These are phyloP conservation scores for Craterostigma plantagineum DNA, from an alignment of 257 asterid genomes.

Conservation along the genomic window DNA sequence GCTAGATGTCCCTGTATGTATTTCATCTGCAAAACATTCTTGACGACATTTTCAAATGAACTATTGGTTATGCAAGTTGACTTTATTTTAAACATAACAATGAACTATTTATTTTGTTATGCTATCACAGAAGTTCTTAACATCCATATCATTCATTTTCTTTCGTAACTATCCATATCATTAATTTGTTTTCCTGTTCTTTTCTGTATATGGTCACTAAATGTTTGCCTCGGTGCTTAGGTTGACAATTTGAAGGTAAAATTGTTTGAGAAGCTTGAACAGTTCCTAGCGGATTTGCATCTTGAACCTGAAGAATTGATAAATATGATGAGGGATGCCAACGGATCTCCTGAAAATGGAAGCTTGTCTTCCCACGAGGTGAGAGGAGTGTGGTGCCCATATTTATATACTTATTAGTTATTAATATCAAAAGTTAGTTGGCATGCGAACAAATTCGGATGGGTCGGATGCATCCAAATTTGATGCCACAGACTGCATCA, in stretches of 20 bases:
- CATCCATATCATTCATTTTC: too few species aligned
- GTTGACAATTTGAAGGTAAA: conserved; percentile 82
- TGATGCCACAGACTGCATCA: too few species aligned
- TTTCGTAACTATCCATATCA: too few species aligned
- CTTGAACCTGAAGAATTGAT: conserved; percentile 46
- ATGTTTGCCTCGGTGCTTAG: conserved; percentile 23
- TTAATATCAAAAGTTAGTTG: too few species aligned
- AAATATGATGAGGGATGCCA: conserved; percentile 19
- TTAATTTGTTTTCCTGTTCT: too few species aligned
- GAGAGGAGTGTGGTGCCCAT: conserved; percentile 7
- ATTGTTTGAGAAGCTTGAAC: conserved; percentile 83
- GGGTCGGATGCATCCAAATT: too few species aligned
- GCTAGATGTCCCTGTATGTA: conserved; percentile 82
- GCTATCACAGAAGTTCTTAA: too few species aligned
- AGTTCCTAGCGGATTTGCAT: conserved; percentile 73
- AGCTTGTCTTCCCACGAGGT: conserved; percentile 49
- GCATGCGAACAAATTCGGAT: too few species aligned
- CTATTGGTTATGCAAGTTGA: not conserved
- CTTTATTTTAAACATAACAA: too few species aligned
- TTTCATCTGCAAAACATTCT: not conserved
- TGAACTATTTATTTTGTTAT: too few species aligned
- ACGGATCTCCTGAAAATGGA: conserved; percentile 27
- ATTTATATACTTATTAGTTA: too few species aligned
- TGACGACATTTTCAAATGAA: too few species aligned
- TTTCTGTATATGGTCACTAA: conserved; percentile 6